A percentile compares a stretch with the other conserved stretches of the same genome.
phyloP scores from a whole-genome alignment of 768 basidiomycete species.

The Boletus rubescentipes region DNA sequence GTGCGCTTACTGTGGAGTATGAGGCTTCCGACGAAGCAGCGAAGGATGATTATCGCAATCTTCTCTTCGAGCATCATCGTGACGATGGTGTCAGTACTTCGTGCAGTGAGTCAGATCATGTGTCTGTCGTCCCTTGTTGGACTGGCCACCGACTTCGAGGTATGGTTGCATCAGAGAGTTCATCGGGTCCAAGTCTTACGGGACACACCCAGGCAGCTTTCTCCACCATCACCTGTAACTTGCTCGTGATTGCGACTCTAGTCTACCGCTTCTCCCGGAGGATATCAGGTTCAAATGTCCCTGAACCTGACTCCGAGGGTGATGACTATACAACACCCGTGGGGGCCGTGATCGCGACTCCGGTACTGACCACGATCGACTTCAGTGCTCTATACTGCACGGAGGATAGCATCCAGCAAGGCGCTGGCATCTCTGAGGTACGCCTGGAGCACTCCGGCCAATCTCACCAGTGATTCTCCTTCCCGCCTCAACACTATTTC shows the following conservation, averaged over 20 bases:
- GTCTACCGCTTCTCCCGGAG: slow-evolving; percentile 14
- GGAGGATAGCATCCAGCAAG: background rate
- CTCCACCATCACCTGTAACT: slow-evolving; percentile 19
- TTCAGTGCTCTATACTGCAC: background rate
- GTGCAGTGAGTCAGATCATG: slow-evolving; percentile 14
- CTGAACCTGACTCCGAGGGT: slow-evolving; percentile 5
- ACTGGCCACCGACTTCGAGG: slow-evolving; percentile 17
- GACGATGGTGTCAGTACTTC: slow-evolving; percentile 11
- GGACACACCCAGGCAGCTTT: slow-evolving; percentile 11
- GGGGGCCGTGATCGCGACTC: background rate
- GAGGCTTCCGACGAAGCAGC: slow-evolving; percentile 13
- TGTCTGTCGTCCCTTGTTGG: slow-evolving; percentile 2
- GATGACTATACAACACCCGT: slow-evolving; percentile 11
- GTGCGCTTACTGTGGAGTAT: slow-evolving; percentile 10
- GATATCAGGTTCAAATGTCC: background rate
- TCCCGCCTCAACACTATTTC: too few species aligned
- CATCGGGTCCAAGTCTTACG: background rate
- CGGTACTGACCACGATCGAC: slow-evolving; percentile 14
- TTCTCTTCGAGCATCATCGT: slow-evolving; percentile 15
- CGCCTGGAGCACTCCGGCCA: background rate
- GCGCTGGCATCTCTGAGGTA: background rate
- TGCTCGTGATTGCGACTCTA: slow-evolving; percentile 20
- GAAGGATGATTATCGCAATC: slow-evolving; percentile 11
- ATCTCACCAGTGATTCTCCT: background rate
- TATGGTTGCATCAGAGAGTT: background rate